Evolutionary conservation across 2,329 filamentous ascomycete genomes (phyloP), one percentile per base, ranked within the genome.

Genomic region (Colletotrichum lindemuthianum): DNA sequence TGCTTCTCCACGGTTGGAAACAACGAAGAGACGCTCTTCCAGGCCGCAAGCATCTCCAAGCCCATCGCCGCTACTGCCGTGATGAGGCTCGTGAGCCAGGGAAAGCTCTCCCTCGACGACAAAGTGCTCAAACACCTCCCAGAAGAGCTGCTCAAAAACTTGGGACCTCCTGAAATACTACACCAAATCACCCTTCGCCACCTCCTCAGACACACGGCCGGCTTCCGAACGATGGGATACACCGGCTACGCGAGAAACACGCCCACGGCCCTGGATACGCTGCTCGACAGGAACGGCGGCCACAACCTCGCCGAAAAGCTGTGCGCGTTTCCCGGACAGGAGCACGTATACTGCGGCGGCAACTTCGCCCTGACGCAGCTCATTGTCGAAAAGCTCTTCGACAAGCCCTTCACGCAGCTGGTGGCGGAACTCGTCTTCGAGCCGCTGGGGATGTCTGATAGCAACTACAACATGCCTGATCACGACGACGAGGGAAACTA

Each of bases 281-380:
- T 71, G 4, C 15, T 52, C 1, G 69, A 69, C 40, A 41, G 37
- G n/a, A 49, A 55, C 10, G 67, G 65, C 8, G 64, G 52, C 3
- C 39, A 59, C 11, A 58, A 57, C 4, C 13, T 40, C 6, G 43
- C 60, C 5, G 60, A 58, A 12, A 40, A 36, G 24, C 34, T 63
- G 39, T 32, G 9, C 8, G 33, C 34, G 2, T 50, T 63, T 3
- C 60, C 60, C 1, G 60, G 54, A 2, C 47, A 59, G 36, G 15
- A 52, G 54, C 49, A 59, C 9, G 53, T 54, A 2, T 63, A 63
- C 15, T 63, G 47, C 34, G 60, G 60, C 2, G 60, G 60, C 7
- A 41, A 41, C 11, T 63, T 63, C 6, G 55, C 60, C 7, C 51
- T 63, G 54, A 36, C 59, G 40, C 60, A 63, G 32, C 24, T 63